Percentiles rank a stretch among this genome's conserved stretches.
These are phyloP conservation scores for Trichoderma cornu-damae DNA, from an alignment of 2,329 filamentous ascomycete genomes.

Conservation along the genomic window DNA sequence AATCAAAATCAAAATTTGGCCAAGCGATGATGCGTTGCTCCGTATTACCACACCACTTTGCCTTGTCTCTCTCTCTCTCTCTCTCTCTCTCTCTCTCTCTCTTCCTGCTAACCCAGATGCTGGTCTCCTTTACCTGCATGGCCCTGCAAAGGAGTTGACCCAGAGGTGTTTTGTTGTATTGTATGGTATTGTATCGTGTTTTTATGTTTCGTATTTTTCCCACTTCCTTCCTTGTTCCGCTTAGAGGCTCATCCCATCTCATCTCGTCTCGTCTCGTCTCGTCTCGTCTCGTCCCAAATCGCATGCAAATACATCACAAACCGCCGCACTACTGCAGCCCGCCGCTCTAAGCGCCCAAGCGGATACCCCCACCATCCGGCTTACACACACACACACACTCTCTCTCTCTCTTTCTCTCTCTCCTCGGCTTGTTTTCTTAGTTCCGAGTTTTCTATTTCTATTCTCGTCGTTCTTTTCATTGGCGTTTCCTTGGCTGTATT, in stretches of 20 bases:
- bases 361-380: conserved; percentile 19
- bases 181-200: no score
- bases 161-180: background rate
- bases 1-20: no score
- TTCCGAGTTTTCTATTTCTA: conserved; percentile 7
- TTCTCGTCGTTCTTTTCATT: conserved; percentile 3
- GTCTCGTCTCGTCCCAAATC: background rate
- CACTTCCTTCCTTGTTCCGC: no score
- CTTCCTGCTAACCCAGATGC: background rate
- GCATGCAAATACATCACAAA: no score
- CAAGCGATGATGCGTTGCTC: no score
- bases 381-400: conserved; percentile 15
- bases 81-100: background rate
- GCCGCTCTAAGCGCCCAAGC: conserved; percentile 25
- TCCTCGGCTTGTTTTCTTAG: conserved; percentile 14
- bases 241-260: background rate
- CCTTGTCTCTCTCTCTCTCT: background rate
- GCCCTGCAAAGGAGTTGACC: background rate
- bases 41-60: no score
- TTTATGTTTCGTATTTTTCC: no score
- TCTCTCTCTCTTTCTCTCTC: no score
- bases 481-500: conserved; percentile 17
- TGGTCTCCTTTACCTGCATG: background rate
- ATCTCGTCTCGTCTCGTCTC: background rate
- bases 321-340: conserved; percentile 23